Evolutionary conservation across 129 eudicot genomes (phyloP).

Genomic region (Logfia minima): DNA sequence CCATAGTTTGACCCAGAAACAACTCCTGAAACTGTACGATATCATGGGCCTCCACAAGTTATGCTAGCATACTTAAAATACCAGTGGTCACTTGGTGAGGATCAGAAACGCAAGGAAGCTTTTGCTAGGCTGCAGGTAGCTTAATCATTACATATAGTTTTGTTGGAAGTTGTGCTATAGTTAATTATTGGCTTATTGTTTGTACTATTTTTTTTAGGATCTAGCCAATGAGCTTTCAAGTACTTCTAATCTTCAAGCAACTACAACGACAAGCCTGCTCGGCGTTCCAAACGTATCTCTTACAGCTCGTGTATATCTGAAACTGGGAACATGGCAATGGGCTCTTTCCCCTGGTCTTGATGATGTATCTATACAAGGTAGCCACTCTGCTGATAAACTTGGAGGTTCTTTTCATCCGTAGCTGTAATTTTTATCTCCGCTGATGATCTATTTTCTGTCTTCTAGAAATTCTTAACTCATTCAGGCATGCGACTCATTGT

Average conservation of each 20-base stretch:
- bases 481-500: constrained; percentile 75
- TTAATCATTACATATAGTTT: constrained; percentile 10
- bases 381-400: not conserved
- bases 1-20: constrained; percentile 91
- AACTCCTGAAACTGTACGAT: constrained; percentile 67
- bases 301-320: constrained; percentile 82
- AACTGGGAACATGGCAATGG: constrained; percentile 87
- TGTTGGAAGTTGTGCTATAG: not conserved
- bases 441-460: constrained; percentile 17
- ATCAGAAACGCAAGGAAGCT: constrained; percentile 88
- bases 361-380: constrained; percentile 88
- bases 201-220: constrained; percentile 45
- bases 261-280: constrained; percentile 38
- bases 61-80: constrained; percentile 83
- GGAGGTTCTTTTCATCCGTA: constrained; percentile 1
- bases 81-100: constrained; percentile 99
- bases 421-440: not conserved
- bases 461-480: constrained; percentile 74
- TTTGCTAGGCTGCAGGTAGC: constrained; percentile 80
- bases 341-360: constrained; percentile 89
- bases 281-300: constrained; percentile 62
- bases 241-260: constrained; percentile 43
- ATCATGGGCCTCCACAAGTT: constrained; percentile 90
- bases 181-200: not conserved
- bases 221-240: constrained; percentile 71